A percentile compares a stretch with the other conserved stretches of the same genome.
phyloP scores from a whole-genome alignment of 1,139 yeast genomes.

The Meyerozyma smithsonii region DNA sequence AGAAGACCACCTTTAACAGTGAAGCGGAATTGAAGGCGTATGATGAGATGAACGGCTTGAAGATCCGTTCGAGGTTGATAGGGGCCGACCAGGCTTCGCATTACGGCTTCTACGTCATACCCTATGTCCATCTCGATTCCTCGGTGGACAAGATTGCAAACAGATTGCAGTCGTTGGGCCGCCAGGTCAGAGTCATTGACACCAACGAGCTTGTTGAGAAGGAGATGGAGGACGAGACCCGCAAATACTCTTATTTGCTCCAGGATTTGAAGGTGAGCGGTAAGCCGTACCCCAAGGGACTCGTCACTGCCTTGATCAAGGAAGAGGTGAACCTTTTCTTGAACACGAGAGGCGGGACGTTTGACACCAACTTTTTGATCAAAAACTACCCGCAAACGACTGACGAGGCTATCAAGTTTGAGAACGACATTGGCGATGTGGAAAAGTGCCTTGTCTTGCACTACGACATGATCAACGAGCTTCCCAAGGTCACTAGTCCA shows the following conservation, averaged over 20 bases:
- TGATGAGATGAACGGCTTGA: conserved; percentile 49
- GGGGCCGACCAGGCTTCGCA: conserved; percentile 21
- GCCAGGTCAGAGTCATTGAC: conserved; percentile 44
- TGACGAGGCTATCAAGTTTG: conserved; percentile 60
- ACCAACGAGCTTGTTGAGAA: conserved; percentile 39
- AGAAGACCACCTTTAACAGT: conserved; percentile 40
- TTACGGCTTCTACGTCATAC: conserved; percentile 41
- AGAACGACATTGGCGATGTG: conserved; percentile 49
- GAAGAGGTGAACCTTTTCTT: conserved; percentile 37
- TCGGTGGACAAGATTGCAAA: conserved; percentile 17
- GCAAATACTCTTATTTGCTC: conserved; percentile 37
- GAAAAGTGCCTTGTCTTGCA: conserved; percentile 36
- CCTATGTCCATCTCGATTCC: conserved; percentile 27
- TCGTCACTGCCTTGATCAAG: conserved; percentile 52
- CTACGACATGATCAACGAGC: conserved; percentile 22
- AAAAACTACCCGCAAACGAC: conserved; percentile 55
- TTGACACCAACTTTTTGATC: conserved; percentile 42
- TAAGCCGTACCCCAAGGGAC: conserved; percentile 50
- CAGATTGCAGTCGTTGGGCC: conserved; percentile 14
- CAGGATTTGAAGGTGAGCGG: conserved; percentile 32
- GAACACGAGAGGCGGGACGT: conserved; percentile 38
- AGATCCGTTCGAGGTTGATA: conserved; percentile 47
- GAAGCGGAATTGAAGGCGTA: conserved; percentile 57
- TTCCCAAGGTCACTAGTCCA: conserved; percentile 21
- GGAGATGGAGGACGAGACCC: conserved; percentile 38